phyloP scores from a whole-genome alignment of 2,329 filamentous ascomycete species.

The Epichloe glyceriae region DNA sequence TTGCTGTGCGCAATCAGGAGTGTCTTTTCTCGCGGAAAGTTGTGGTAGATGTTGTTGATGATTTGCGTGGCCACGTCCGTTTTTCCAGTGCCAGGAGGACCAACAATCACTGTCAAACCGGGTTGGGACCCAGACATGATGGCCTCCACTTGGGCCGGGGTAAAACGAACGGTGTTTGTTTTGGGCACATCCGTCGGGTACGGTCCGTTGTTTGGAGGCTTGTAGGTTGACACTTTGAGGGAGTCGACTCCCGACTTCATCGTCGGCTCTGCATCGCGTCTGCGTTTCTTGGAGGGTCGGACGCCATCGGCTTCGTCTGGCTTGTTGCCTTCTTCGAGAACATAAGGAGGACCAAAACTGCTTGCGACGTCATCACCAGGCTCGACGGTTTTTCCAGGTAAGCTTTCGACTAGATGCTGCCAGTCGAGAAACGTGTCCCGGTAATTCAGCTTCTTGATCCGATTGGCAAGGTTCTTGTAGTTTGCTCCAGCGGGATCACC shows the following conservation, averaged over 20 bases:
- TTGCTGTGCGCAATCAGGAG: conserved; percentile 93
- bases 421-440: conserved; percentile 91
- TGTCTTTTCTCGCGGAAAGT: conserved; percentile 86
- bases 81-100: conserved; percentile 92
- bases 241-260: conserved; percentile 51
- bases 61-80: conserved; percentile 98
- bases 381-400: conserved; percentile 79
- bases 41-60: conserved; percentile 98
- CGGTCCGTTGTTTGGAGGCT: conserved; percentile 74
- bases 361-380: conserved; percentile 56
- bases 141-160: conserved; percentile 79
- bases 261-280: conserved; percentile 60
- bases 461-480: conserved; percentile 70
- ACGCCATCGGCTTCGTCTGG: conserved; percentile 33
- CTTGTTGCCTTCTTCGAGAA: conserved; percentile 56
- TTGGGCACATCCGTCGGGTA: conserved; percentile 78
- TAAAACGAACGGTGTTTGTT: conserved; percentile 76
- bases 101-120: conserved; percentile 84
- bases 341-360: conserved; percentile 77
- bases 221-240: conserved; percentile 79
- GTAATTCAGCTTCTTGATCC: conserved; percentile 70
- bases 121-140: conserved; percentile 91
- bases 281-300: conserved; percentile 73
- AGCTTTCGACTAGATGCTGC: conserved; percentile 82
- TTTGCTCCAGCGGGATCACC: conserved; percentile 81